Conservation (phyloP, 1,284 basidiomycete genomes). For the Cystobasidium slooffiae region DNA sequence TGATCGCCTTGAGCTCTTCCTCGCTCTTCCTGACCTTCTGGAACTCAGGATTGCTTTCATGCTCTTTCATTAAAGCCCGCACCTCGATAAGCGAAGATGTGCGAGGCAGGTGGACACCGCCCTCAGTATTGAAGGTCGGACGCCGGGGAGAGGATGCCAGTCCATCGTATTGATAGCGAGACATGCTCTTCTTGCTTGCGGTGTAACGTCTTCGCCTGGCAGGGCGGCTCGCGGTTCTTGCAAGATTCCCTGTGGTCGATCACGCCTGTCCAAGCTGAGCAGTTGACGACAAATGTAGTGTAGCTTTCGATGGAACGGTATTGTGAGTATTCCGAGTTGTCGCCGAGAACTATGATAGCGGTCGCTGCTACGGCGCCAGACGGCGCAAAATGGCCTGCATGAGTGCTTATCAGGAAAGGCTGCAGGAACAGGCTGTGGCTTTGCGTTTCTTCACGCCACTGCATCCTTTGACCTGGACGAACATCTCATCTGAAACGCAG, state of each 20-base stretch:
- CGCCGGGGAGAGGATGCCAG: background rate
- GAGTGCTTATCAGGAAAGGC: too few relatives aligned
- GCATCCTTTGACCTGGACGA: background rate
- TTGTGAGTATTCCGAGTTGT: too few relatives aligned
- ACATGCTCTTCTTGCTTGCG: constrained; percentile 13
- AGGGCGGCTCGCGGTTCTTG: background rate
- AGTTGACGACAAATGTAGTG: too few relatives aligned
- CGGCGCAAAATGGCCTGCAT: too few relatives aligned
- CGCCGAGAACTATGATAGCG: too few relatives aligned
- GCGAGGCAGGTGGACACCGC: constrained; percentile 16
- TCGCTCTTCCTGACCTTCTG: constrained; percentile 44
- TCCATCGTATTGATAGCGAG: background rate
- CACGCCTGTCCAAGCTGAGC: too few relatives aligned
- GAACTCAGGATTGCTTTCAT: constrained; percentile 15
- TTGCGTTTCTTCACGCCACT: too few relatives aligned
- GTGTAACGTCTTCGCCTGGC: background rate
- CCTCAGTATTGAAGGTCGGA: constrained; percentile 1
- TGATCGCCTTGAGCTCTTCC: constrained; percentile 46
- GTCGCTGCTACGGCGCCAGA: too few relatives aligned
- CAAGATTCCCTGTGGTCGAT: background rate
- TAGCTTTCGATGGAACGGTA: too few relatives aligned
- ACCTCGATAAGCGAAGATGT: constrained; percentile 28
- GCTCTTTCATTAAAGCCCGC: constrained; percentile 25
- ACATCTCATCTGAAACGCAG: background rate
- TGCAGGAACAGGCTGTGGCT: too few relatives aligned